Evolutionary conservation across 73 alveolate genomes (phyloP).

Genomic region (Paramecium sonneborni): DNA sequence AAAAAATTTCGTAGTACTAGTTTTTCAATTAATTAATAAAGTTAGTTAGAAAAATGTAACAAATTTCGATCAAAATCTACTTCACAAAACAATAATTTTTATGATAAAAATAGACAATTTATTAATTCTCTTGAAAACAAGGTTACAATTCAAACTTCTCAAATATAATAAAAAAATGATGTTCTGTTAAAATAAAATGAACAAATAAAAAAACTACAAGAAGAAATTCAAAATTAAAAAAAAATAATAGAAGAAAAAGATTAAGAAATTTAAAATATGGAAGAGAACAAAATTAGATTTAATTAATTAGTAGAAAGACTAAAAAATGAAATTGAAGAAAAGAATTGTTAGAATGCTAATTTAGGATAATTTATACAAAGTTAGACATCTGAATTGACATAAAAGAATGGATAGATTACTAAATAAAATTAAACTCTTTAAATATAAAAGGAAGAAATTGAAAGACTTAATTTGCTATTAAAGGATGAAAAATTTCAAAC

Average conservation of each 20-base stretch:
- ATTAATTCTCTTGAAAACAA: not conserved
- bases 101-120: not conserved
- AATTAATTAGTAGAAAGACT: too few relatives aligned
- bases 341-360: not conserved
- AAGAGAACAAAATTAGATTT: too few relatives aligned
- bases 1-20: not conserved
- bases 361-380: not conserved
- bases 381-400: not conserved
- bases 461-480: too few relatives aligned
- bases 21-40: not conserved
- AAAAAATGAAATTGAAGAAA: not conserved
- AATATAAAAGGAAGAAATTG: not conserved
- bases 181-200: not conserved
- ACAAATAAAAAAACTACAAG: too few relatives aligned
- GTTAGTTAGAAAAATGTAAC: not conserved
- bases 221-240: too few relatives aligned
- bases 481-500: not conserved
- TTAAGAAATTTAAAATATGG: too few relatives aligned
- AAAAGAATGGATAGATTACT: too few relatives aligned
- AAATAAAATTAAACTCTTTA: too few relatives aligned
- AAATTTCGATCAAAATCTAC: not conserved
- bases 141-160: not conserved
- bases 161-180: too few relatives aligned
- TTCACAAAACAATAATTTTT: not conserved
- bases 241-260: too few relatives aligned